phyloP scores from a whole-genome alignment of 2,329 filamentous ascomycete species.

The Chaetomiaceae sp. region DNA sequence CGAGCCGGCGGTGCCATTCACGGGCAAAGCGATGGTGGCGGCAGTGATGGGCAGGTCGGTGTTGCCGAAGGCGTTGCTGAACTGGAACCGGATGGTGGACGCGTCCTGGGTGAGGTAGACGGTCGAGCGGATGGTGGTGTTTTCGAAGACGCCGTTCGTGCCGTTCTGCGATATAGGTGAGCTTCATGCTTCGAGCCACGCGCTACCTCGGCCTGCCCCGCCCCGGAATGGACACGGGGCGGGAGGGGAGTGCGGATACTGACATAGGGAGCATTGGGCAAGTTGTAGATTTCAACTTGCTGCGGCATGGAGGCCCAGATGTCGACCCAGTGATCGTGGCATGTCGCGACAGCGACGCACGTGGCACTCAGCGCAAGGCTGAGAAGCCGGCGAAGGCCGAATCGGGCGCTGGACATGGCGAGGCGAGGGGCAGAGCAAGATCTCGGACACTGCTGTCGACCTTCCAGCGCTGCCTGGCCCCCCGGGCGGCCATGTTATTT shows the following conservation, averaged over 20 bases:
- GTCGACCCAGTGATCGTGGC: conserved; percentile 51
- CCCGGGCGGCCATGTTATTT: conserved; percentile 3
- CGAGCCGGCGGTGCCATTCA: conserved; percentile 47
- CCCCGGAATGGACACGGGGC: not conserved
- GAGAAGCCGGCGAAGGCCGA: conserved; percentile 15
- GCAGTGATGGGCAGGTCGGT: conserved; percentile 54
- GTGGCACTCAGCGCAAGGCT: conserved; percentile 18
- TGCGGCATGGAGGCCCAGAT: conserved; percentile 62
- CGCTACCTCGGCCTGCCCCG: not conserved
- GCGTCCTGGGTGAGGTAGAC: conserved; percentile 51
- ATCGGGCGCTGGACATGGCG: conserved; percentile 10
- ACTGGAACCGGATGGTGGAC: conserved; percentile 51
- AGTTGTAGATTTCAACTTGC: conserved; percentile 54
- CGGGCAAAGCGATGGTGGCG: conserved; percentile 51
- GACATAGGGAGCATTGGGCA: conserved; percentile 54
- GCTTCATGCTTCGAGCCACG: not conserved
- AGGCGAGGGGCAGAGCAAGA: conserved; percentile 2
- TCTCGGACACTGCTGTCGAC: not conserved
- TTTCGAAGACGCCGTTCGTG: conserved; percentile 48
- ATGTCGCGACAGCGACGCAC: conserved; percentile 15
- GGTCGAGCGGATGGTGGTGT: conserved; percentile 60
- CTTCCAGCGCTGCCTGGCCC: not conserved
- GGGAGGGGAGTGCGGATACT: conserved; percentile 23
- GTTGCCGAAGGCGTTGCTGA: conserved; percentile 59
- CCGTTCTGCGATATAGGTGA: conserved; percentile 43